Evolutionary conservation across 306 rosid species (phyloP).

Genomic region (Sphenostylis stenocarpa): DNA sequence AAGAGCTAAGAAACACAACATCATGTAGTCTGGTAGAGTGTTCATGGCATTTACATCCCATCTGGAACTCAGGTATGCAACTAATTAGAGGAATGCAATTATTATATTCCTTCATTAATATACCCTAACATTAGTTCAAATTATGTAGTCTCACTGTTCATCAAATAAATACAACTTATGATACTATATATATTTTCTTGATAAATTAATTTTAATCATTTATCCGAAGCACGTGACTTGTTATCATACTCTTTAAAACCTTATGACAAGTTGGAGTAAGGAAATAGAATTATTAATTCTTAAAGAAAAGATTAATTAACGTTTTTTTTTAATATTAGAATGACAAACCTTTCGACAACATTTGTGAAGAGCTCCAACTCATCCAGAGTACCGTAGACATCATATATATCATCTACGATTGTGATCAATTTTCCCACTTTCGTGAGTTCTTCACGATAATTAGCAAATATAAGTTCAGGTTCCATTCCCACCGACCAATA

Average conservation of each 20-base stretch:
- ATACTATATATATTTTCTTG: no score
- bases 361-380: no score
- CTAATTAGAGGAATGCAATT: no score
- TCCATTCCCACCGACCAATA: conserved; percentile 37
- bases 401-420: background rate
- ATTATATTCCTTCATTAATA: no score
- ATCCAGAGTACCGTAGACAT: background rate
- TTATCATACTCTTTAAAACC: background rate
- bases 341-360: conserved; percentile 42
- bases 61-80: background rate
- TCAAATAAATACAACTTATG: no score
- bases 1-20: no score
- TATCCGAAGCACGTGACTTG: no score
- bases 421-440: conserved; percentile 22
- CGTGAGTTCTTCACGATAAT: conserved; percentile 26
- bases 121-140: no score
- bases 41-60: no score
- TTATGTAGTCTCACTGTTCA: no score
- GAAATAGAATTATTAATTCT: background rate
- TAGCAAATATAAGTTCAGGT: conserved; percentile 26
- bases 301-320: background rate
- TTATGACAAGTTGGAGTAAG: background rate
- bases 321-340: background rate
- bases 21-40: no score
- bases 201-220: no score